Evolutionary conservation across 2,329 filamentous ascomycete genomes (phyloP).

Genomic region (Coniella lustricola): DNA sequence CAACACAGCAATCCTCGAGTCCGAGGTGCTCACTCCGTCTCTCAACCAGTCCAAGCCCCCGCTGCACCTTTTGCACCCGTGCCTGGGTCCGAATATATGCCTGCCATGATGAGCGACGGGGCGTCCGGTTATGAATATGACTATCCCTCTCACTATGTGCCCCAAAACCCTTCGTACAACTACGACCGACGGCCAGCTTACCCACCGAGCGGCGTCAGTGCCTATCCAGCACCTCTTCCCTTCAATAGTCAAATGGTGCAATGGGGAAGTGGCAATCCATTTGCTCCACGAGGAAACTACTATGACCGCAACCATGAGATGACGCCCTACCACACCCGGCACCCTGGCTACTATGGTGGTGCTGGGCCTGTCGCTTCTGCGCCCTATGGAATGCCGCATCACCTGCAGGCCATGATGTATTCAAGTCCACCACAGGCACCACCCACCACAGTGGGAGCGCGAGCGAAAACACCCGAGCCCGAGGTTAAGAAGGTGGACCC

Average conservation of each 20-base stretch:
- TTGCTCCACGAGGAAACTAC: slow-evolving; percentile 34
- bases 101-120: slow-evolving; percentile 42
- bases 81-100: slow-evolving; percentile 6
- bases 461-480: slow-evolving; percentile 31
- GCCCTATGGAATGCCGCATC: slow-evolving; percentile 24
- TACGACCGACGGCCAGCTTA: slow-evolving; percentile 32
- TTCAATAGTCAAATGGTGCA: slow-evolving; percentile 41
- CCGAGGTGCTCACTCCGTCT: slow-evolving; percentile 17
- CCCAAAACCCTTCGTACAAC: not conserved
- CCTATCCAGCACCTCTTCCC: slow-evolving; percentile 30
- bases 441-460: slow-evolving; percentile 32
- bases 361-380: slow-evolving; percentile 17
- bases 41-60: slow-evolving; percentile 23
- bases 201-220: slow-evolving; percentile 40
- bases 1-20: slow-evolving; percentile 30
- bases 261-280: slow-evolving; percentile 37
- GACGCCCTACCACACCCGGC: slow-evolving; percentile 40
- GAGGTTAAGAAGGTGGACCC: slow-evolving; percentile 37
- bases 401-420: slow-evolving; percentile 34
- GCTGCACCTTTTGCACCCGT: slow-evolving; percentile 33
- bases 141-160: slow-evolving; percentile 41
- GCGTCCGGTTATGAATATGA: slow-evolving; percentile 43
- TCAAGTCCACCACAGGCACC: slow-evolving; percentile 34
- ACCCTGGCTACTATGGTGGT: slow-evolving; percentile 27
- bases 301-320: slow-evolving; percentile 38